Conservation (phyloP, 805 yeast genomes). For the Pichia paraexigua region DNA sequence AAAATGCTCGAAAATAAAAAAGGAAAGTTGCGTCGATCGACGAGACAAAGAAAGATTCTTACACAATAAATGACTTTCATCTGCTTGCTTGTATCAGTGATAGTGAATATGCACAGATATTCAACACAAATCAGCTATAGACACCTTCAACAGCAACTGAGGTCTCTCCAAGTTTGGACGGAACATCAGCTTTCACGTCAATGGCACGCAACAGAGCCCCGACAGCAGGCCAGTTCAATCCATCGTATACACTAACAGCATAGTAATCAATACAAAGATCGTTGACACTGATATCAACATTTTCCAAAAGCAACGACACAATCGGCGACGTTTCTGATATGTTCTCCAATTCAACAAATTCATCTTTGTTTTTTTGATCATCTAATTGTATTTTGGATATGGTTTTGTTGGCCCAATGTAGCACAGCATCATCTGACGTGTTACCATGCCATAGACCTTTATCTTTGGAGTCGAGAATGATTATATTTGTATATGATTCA, state of each 20-base stretch:
- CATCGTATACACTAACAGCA: conserved; percentile 11
- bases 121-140: neutral
- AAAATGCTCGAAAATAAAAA: too few relatives aligned
- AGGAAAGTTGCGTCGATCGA: neutral
- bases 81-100: neutral
- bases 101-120: too few relatives aligned
- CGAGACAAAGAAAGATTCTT: too few relatives aligned
- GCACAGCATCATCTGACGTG: neutral
- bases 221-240: conserved; percentile 7
- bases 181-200: neutral
- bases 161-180: neutral
- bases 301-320: neutral
- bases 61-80: too few relatives aligned
- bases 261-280: conserved; percentile 3
- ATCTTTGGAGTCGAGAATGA: conserved; percentile 8
- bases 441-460: conserved; percentile 6
- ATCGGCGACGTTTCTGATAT: neutral
- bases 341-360: neutral
- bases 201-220: neutral
- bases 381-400: neutral
- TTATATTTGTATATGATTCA: neutral
- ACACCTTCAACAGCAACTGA: neutral
- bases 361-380: neutral
- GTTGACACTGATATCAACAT: neutral
- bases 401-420: neutral